Evolutionary conservation across 805 yeast species (phyloP).

Genomic region (Candida railenensis): DNA sequence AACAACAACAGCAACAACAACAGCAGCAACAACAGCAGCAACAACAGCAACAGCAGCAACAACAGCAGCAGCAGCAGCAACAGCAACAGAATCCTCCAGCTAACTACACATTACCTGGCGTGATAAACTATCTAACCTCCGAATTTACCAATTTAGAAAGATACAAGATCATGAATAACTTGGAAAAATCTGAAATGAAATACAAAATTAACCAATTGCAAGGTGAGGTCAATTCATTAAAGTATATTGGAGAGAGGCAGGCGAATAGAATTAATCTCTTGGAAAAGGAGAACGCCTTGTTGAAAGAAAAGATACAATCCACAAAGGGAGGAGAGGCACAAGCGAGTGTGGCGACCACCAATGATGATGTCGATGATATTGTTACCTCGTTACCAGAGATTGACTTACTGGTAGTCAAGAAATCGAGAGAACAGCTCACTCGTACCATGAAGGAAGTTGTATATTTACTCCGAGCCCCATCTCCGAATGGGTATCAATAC

Average conservation of each 20-base stretch:
- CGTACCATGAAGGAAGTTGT: conserved; percentile 37
- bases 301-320: conserved; percentile 6
- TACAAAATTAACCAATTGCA: conserved; percentile 51
- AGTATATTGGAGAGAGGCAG: conserved; percentile 42
- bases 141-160: conserved; percentile 49
- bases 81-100: conserved; percentile 13
- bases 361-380: background rate
- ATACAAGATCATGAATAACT: conserved; percentile 48
- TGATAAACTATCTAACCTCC: conserved; percentile 57
- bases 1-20: conserved; percentile 3
- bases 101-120: conserved; percentile 54
- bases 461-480: conserved; percentile 30
- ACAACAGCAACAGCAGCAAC: conserved; percentile 7
- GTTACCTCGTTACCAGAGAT: conserved; percentile 26
- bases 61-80: conserved; percentile 4
- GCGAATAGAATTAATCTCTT: conserved; percentile 36
- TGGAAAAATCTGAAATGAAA: conserved; percentile 54
- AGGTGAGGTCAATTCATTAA: conserved; percentile 48
- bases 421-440: conserved; percentile 31
- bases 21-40: conserved; percentile 14
- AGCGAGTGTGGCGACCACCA: background rate
- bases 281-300: conserved; percentile 23
- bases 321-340: background rate
- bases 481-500: conserved; percentile 15
- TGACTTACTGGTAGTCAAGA: conserved; percentile 30